phyloP scores from a whole-genome alignment of 805 yeast species.

The Blastobotrys robertii region DNA sequence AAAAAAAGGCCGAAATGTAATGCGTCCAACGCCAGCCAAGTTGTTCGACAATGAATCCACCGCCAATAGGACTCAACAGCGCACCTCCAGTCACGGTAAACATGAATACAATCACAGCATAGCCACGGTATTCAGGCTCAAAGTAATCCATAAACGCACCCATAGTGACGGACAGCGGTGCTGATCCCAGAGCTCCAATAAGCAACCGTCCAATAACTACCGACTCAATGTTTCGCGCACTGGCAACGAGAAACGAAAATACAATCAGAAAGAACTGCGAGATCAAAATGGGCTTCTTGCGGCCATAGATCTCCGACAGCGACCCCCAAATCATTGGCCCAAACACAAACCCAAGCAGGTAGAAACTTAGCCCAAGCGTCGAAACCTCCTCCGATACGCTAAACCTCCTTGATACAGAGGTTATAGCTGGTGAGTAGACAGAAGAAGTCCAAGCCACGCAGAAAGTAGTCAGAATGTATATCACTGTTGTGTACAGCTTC shows the following conservation, averaged over 20 bases:
- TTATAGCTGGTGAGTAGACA: conserved; percentile 52
- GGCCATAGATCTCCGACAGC: conserved; percentile 59
- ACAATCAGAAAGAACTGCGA: conserved; percentile 42
- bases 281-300: conserved; percentile 46
- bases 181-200: no score
- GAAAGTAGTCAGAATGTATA: conserved; percentile 45
- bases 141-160: no score
- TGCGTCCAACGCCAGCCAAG: conserved; percentile 53
- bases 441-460: conserved; percentile 63
- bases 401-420: conserved; percentile 36
- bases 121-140: no score
- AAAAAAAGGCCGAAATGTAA: no score
- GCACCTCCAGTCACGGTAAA: conserved; percentile 77
- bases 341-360: conserved; percentile 72
- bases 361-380: conserved; percentile 60
- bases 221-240: conserved; percentile 29
- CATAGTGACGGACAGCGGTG: no score
- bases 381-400: conserved; percentile 47
- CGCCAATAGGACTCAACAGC: conserved; percentile 51
- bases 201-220: no score
- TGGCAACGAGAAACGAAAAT: conserved; percentile 60
- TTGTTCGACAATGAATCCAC: conserved; percentile 51
- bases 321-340: conserved; percentile 82
- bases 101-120: conserved; percentile 61
- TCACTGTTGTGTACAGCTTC: no score